Base-by-base conservation (phyloP, 768 basidiomycete species). In the Tremella fuciformis region DNA sequence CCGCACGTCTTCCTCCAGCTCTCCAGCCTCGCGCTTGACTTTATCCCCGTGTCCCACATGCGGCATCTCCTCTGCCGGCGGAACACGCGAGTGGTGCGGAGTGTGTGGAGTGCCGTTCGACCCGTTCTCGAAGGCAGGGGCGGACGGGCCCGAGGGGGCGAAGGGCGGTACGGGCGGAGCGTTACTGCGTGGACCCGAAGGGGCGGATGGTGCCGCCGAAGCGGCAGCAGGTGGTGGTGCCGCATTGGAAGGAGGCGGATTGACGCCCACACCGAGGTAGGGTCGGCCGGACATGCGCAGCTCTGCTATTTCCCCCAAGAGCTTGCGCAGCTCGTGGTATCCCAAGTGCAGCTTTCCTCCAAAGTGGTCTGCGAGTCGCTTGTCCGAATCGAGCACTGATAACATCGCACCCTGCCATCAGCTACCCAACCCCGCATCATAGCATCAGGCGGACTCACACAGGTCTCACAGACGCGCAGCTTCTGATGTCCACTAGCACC, bases 341-440 rank as follows among this genome's bases (percentile, higher is more conserved):
- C 96, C 96, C 72, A 98, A 79, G 81, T 98, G 96, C 90, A 99
- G 94, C 96, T 99, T 99, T 71, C 96, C 96, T 79, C 96, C 96
- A 81, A 99, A 99, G 78, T 99, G 96, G 81, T 99, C 96, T 52
- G 96, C 96, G 60, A 99, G 81, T 76, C 96, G 91, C 76, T 94
- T 86, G 81, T 99, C 96, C 58, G 94, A 97, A 79, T 99, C 96
- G 49, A 98, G 83, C 38, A 99, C 90, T 15, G 91, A 94, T 46
- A 99, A 83, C 81, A 98, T 98, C n/a, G 96, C 96, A 70, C 96
- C 71, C 69, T 70, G 25, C 13, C 26, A 48, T 60, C 59, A 53
- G 58, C 51, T 11, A 34, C 19, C n/a, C 19, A 29, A 47, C 13
- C 24, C 40, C 13, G 1, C 39, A 16, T 13, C 18, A 13, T 6